Percentiles rank a stretch among this genome's conserved stretches.
Conservation (phyloP, 169 alveolate species). For the Plasmodium adleri region DNA sequence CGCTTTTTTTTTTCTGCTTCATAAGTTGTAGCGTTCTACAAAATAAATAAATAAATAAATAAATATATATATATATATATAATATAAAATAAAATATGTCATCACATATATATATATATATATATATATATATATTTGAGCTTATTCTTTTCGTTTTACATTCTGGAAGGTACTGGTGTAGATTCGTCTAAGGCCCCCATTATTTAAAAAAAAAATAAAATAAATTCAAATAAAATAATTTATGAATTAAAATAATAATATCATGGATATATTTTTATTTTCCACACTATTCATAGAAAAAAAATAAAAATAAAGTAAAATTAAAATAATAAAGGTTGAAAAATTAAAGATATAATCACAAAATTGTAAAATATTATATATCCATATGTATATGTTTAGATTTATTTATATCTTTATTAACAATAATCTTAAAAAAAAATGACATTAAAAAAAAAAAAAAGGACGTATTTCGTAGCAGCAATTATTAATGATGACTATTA, state of each 20-base stretch:
- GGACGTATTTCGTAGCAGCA: too few species aligned
- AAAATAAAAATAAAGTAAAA: constrained; percentile 5
- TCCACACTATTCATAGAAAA: constrained; percentile 6
- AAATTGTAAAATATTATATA: too few species aligned
- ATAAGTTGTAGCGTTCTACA: constrained; percentile 89
- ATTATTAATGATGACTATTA: too few species aligned
- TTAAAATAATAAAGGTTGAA: not conserved
- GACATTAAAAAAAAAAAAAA: constrained; percentile 23
- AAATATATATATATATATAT: not conserved
- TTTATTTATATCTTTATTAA: too few species aligned
- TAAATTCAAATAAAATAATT: not conserved
- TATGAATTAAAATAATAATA: constrained; percentile 10
- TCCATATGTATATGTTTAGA: too few species aligned
- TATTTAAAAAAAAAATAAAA: constrained; percentile 3
- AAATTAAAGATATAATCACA: too few species aligned
- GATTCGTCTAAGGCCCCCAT: constrained; percentile 78
- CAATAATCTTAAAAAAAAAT: not conserved
- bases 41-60: not conserved
- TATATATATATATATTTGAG: not conserved
- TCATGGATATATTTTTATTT: constrained; percentile 1
- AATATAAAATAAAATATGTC: not conserved
- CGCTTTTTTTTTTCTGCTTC: constrained; percentile 90
- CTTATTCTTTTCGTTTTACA: constrained; percentile 18
- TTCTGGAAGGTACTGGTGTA: constrained; percentile 77
- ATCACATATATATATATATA: not conserved